phyloP scores from a whole-genome alignment of 192 early-diverging fungal genomes.

The Entrophospora sp. region DNA sequence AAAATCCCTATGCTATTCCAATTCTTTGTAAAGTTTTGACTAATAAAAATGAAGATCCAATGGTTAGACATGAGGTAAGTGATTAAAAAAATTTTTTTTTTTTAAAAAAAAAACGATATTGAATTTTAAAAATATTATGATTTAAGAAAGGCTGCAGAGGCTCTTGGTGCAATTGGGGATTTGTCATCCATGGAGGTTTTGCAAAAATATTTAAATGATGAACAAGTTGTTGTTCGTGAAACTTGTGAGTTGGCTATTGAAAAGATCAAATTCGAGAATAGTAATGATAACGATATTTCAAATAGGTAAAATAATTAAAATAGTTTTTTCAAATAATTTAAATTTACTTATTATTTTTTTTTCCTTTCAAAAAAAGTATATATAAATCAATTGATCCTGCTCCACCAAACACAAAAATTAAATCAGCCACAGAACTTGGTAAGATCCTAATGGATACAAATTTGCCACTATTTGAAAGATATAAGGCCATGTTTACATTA shows the following conservation, averaged over 20 bases:
- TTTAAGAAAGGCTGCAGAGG: constrained; percentile 71
- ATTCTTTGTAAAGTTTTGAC: constrained; percentile 60
- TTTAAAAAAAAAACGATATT: no score
- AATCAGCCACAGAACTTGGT: constrained; percentile 59
- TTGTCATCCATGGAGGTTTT: constrained; percentile 57
- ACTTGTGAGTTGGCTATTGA: constrained; percentile 88
- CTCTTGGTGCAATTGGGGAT: constrained; percentile 85
- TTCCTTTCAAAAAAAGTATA: no score
- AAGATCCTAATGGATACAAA: constrained; percentile 55
- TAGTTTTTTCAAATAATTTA: not conserved
- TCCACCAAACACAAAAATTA: constrained; percentile 58
- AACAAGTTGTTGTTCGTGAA: constrained; percentile 63
- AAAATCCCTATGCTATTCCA: constrained; percentile 66
- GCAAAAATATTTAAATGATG: constrained; percentile 66
- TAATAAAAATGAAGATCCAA: constrained; percentile 65
- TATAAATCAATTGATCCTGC: constrained; percentile 90
- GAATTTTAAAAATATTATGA: not conserved
- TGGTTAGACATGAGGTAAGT: constrained; percentile 89
- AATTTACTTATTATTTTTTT: no score
- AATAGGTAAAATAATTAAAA: constrained; percentile 21
- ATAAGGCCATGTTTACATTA: constrained; percentile 91
- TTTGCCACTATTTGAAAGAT: constrained; percentile 80
- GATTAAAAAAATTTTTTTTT: not conserved
- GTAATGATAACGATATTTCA: constrained; percentile 34
- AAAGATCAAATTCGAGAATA: constrained; percentile 73